Evolutionary conservation across 306 rosid species (phyloP).

Genomic region (Rosa chinensis): DNA sequence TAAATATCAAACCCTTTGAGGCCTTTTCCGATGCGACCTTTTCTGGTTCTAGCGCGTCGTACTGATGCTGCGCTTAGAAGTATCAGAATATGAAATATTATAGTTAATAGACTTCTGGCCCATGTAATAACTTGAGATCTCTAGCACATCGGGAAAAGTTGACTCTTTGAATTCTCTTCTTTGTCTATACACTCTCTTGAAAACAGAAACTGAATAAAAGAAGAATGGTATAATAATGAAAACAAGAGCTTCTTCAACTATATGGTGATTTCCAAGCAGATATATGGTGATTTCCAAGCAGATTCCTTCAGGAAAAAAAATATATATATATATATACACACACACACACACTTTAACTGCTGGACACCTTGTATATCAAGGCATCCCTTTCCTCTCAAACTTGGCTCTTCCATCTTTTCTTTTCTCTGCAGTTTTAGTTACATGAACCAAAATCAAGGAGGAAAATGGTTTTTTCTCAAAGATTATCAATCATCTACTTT

Average conservation of each 20-base stretch:
- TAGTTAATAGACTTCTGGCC: too few relatives aligned
- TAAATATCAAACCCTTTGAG: too few relatives aligned
- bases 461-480: neutral
- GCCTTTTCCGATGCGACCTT: neutral
- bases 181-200: neutral
- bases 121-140: neutral
- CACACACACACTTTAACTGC: too few relatives aligned
- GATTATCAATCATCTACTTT: neutral
- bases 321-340: too few relatives aligned
- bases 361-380: neutral
- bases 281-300: constrained; percentile 8
- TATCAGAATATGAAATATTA: neutral
- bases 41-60: neutral
- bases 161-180: neutral
- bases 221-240: neutral
- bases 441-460: neutral
- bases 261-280: too few relatives aligned
- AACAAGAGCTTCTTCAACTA: neutral
- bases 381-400: neutral
- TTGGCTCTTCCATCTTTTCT: neutral
- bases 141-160: neutral
- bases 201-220: neutral
- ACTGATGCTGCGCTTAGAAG: neutral
- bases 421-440: neutral
- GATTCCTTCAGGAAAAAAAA: too few relatives aligned